Percentiles rank a stretch among this genome's conserved stretches.
Conservation (phyloP, 2,329 filamentous ascomycete genomes). For the Torrubiella hemipterigena region DNA sequence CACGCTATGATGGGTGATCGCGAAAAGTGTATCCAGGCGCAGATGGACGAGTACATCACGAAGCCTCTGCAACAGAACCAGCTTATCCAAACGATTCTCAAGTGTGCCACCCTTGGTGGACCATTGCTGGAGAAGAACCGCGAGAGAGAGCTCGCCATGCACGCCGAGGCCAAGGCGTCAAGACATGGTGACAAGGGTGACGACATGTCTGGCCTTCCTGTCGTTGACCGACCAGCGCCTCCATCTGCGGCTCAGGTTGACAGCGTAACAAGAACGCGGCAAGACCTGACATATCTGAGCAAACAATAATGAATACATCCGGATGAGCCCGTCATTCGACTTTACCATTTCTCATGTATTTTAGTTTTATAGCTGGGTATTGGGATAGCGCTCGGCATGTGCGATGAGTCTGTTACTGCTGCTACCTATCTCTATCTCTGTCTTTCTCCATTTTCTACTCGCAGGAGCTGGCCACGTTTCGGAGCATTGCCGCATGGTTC, state of each 20-base stretch:
- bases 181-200: constrained; percentile 25
- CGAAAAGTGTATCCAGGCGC: constrained; percentile 94
- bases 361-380: too few relatives aligned
- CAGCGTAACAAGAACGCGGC: constrained; percentile 39
- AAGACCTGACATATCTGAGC: constrained; percentile 25
- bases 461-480: too few relatives aligned
- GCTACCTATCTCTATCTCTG: too few relatives aligned
- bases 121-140: constrained; percentile 68
- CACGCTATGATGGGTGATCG: constrained; percentile 98
- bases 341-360: too few relatives aligned
- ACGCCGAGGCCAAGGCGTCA: constrained; percentile 33
- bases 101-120: constrained; percentile 85
- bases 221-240: constrained; percentile 48
- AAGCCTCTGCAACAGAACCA: constrained; percentile 96
- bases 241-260: constrained; percentile 25
- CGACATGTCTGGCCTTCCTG: constrained; percentile 24
- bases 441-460: too few relatives aligned
- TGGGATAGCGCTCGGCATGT: too few relatives aligned
- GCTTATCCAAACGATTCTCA: constrained; percentile 93
- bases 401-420: too few relatives aligned
- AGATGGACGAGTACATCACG: constrained; percentile 98
- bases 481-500: too few relatives aligned
- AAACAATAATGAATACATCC: too few relatives aligned
- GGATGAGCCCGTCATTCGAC: too few relatives aligned
- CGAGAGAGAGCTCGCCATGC: constrained; percentile 44